Evolutionary conservation across 2,329 filamentous ascomycete species (phyloP).

Genomic region (Pseudogymnoascus sp.): DNA sequence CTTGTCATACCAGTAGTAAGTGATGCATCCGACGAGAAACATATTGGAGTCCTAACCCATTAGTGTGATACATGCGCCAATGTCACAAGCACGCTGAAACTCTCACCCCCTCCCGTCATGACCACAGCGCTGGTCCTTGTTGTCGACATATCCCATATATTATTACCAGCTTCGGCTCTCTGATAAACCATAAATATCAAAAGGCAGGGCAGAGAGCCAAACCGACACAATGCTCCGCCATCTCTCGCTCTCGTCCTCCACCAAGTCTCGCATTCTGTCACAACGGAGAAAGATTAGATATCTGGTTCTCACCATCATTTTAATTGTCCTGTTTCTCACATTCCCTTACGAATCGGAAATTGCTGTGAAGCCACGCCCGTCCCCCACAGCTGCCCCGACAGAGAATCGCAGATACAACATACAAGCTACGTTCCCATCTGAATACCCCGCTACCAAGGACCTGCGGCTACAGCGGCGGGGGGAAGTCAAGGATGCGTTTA

Average conservation of each 20-base stretch:
- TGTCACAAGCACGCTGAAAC: neutral
- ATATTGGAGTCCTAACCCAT: neutral
- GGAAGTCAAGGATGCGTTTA: slow-evolving; percentile 20
- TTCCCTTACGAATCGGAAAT: neutral
- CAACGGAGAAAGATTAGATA: slow-evolving; percentile 8
- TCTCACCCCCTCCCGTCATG: neutral
- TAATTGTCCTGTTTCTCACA: neutral
- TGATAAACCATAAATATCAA: neutral
- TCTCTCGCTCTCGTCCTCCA: neutral
- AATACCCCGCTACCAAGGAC: slow-evolving; percentile 7
- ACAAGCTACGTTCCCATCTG: slow-evolving; percentile 12
- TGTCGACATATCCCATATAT: neutral
- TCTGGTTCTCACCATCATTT: neutral
- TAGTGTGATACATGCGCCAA: neutral
- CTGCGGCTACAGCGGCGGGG: slow-evolving; percentile 12
- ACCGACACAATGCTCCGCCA: neutral
- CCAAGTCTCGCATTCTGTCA: neutral
- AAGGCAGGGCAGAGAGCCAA: neutral
- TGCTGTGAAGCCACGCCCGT: too few species aligned
- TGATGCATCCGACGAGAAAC: neutral
- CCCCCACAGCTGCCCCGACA: neutral
- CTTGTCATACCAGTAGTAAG: neutral
- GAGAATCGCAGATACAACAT: neutral
- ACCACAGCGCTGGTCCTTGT: neutral
- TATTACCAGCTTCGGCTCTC: neutral